Base-by-base conservation (phyloP, 148 eudicot genomes). In the Camellia granthamiana region DNA sequence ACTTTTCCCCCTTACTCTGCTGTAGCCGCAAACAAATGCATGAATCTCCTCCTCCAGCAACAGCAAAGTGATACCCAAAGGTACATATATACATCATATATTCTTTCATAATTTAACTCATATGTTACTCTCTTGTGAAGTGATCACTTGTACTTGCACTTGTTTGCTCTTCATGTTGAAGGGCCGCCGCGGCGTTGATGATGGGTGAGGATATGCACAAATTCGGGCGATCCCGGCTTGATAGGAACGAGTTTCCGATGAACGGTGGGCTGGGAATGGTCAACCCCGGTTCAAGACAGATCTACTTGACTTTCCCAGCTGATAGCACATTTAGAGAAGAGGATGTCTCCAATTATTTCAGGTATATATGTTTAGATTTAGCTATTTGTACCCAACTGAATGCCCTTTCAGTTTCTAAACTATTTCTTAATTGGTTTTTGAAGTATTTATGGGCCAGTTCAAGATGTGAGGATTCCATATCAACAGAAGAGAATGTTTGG, bases 401-500 rank as follows among this genome's bases (percentile, higher is more conserved):
- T 7, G 11, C 12, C 38, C 12, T n/a, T 3, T 77, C 19, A 3
- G 38, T 1, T 79, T 60, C 74, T 30, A 30, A 30, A 30, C 38
- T 30, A 30, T 30, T 30, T 30, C 38, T 30, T 30, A 30, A 30
- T 30, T 30, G 38, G 74, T 65, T 19, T 23, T 59, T 69, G 60
- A 76, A 94, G 98, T 81, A 92, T 84, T 55, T 94, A 82, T 72
- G 98, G 98, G 66, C 95, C 95, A 4, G 98, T 94, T 60, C 97
- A 94, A 88, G 98, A 94, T 86, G 98, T 94, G 84, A 91, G 98
- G 83, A 94, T 94, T 23, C 98, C 98, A 14, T 94, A 94, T 84
- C 98, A 94, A 82, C 98, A 94, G 80, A 94, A 94, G 83, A 82
- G 98, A 56, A 94, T 94, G 98, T 94, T 94, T 71, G 98, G 98